A percentile compares a stretch with the other conserved stretches of the same genome.
Conservation (phyloP, 192 early-diverging fungal genomes). For the Rhizophagus sp. region DNA sequence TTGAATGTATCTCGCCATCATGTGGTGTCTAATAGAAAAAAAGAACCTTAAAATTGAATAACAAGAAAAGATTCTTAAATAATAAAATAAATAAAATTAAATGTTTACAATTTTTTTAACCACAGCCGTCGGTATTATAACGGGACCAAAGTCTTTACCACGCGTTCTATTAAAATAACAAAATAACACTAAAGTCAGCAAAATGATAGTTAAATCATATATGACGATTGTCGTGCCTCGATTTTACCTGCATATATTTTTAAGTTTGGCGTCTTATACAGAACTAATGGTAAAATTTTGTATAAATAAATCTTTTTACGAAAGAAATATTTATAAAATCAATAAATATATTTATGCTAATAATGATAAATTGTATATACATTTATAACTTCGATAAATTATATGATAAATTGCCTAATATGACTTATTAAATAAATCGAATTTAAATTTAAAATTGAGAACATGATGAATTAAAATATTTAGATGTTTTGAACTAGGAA, state of each 20-base stretch:
- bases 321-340: background rate
- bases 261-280: background rate
- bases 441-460: too few relatives aligned
- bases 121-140: conserved; percentile 44
- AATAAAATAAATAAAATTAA: background rate
- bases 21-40: conserved; percentile 52
- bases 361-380: background rate
- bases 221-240: background rate
- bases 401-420: background rate
- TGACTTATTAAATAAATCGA: background rate
- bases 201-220: background rate
- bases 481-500: background rate
- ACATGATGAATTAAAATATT: too few relatives aligned
- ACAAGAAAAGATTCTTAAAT: background rate
- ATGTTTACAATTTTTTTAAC: conserved; percentile 41
- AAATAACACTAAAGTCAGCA: background rate
- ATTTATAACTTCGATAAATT: background rate
- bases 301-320: background rate
- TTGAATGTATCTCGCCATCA: conserved; percentile 82
- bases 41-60: background rate
- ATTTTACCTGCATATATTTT: background rate
- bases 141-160: background rate
- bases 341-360: background rate
- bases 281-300: background rate
- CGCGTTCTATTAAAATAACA: conserved; percentile 9